A percentile compares a stretch with the other conserved stretches of the same genome.
Evolutionary conservation across 2,329 filamentous ascomycete species (phyloP).

Genomic region (Fusarium falciforme): DNA sequence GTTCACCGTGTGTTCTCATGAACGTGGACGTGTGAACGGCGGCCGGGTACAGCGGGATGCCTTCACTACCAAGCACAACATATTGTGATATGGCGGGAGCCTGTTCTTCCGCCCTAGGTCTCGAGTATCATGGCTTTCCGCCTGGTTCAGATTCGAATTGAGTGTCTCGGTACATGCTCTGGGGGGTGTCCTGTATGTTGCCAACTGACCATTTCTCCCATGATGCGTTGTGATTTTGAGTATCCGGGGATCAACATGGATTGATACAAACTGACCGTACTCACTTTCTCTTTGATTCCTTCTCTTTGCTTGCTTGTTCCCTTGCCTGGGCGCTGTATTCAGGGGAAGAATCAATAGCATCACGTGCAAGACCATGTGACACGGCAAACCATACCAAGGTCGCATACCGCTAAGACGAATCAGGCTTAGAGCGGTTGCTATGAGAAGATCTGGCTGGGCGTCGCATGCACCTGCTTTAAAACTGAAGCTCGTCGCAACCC

Average conservation of each 20-base stretch:
- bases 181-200: neutral
- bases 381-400: neutral
- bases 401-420: conserved; percentile 23
- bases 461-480: conserved; percentile 44
- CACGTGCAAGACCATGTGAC: conserved; percentile 38
- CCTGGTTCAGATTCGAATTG: neutral
- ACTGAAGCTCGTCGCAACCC: conserved; percentile 39
- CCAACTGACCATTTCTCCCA: neutral
- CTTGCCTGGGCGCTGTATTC: neutral
- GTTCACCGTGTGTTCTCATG: neutral
- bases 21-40: neutral
- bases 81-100: neutral
- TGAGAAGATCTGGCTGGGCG: conserved; percentile 37
- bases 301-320: neutral
- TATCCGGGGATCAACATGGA: neutral
- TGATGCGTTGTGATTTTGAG: neutral
- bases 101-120: neutral
- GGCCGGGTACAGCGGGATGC: neutral
- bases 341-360: neutral
- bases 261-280: neutral
- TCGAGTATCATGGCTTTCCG: neutral
- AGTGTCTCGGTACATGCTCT: neutral
- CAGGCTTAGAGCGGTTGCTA: conserved; percentile 49
- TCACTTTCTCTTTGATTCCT: neutral
- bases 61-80: neutral